Base-by-base conservation (phyloP, 1,284 basidiomycete genomes). In the Sanguinoderma infundibulare region DNA sequence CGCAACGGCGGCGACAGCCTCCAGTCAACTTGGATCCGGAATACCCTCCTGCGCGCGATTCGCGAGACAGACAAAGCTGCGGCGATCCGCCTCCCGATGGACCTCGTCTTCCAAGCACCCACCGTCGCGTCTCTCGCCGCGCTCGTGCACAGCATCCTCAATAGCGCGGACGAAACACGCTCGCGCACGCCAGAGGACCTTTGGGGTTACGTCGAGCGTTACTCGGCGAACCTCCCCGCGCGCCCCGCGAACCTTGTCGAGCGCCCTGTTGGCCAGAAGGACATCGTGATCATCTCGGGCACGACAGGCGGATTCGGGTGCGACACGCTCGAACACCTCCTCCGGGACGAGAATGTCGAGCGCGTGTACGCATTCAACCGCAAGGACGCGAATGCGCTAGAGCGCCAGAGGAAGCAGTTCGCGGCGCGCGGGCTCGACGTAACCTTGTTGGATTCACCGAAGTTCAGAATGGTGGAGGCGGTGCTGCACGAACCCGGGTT, bases 11-110 rank as follows among this genome's bases (percentile, higher is more conserved):
- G 77, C 54, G 79, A 82, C 61, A 51, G 32, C 67, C 64, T 81
- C 14, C 75, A 78, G 62, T 74, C 79, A 7, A 79, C 75, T 0
- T 78, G 74, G 69, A 79, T 81, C 39, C 73, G 78, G 14, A 81
- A 79, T 66, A 66, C 75, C 1, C 36, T 81, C 32, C 36, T 76
- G 6, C 72, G 71, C n/a, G 78, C 73, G 9, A 59, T 80, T 24
- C 73, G 74, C 8, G 61, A 70, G 26, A 53, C 67, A 14, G 68
- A 67, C 30, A 49, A 67, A 3, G 66, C 69, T 34, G 69, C 65
- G 0, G 63, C 68, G 26, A 67, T 60, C n/a, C n/a, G n/a, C 0
- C 58, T 77, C 2, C 67, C 75, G 1, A 57, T 65, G 2, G 73
- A 73, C 59, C 69, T 79, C 52, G 76, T 80, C 32, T 80, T 79